These are phyloP conservation scores for Neltuma alba DNA, from an alignment of 306 rosid genomes.

Conservation along the genomic window DNA sequence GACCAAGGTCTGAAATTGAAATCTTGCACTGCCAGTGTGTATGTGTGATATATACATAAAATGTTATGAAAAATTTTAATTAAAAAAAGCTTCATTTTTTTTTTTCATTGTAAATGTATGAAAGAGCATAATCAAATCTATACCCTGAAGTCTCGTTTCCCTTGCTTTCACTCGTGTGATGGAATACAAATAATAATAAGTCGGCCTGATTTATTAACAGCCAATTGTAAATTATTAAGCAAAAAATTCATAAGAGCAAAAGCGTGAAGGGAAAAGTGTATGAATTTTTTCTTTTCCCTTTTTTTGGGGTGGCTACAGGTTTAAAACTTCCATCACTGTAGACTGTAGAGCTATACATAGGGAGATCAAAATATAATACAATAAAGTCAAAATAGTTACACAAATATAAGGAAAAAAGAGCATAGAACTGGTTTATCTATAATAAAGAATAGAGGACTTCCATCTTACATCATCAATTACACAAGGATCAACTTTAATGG, in stretches of 20 bases:
- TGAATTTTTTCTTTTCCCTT: neutral
- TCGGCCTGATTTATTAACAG: neutral
- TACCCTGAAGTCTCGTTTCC: neutral
- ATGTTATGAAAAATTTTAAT: neutral
- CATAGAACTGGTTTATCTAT: neutral
- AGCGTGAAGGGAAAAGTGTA: neutral
- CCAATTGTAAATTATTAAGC: neutral
- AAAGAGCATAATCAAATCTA: neutral
- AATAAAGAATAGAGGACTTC: neutral
- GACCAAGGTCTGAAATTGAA: neutral
- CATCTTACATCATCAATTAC: slow-evolving; percentile 64
- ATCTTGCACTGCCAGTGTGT: neutral
- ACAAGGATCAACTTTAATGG: slow-evolving; percentile 61
- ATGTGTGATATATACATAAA: neutral
- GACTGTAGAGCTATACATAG: neutral
- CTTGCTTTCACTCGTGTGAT: neutral
- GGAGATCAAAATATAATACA: neutral
- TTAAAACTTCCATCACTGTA: neutral
- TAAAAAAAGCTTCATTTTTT: too few species aligned
- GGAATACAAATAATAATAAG: neutral
- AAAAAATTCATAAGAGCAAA: neutral
- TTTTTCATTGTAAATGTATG: neutral
- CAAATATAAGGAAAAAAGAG: neutral
- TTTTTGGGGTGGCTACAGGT: neutral
- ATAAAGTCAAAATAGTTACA: neutral